phyloP scores from a whole-genome alignment of 164 flowering plant species.

The Liquidambar formosana region DNA sequence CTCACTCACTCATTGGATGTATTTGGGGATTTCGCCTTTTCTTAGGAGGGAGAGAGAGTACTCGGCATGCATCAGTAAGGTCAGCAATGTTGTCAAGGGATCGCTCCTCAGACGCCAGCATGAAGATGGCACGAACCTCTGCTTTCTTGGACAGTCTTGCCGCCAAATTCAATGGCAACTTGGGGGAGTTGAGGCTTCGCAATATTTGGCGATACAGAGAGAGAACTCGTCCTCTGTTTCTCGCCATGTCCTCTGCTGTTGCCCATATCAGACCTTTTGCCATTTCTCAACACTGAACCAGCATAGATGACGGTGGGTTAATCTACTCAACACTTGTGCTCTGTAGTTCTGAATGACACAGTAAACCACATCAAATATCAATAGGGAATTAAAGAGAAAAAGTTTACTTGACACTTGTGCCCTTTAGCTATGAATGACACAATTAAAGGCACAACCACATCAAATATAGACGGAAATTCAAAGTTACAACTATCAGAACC shows the following conservation, averaged over 20 bases:
- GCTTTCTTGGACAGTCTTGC: slow-evolving; percentile 53
- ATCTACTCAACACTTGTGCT: too few species aligned
- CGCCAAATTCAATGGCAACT: slow-evolving; percentile 46
- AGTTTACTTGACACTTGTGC: too few species aligned
- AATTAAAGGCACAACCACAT: too few species aligned
- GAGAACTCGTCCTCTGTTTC: slow-evolving; percentile 39
- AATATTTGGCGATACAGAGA: slow-evolving; percentile 49
- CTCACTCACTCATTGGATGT: neutral
- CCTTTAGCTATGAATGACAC: too few species aligned
- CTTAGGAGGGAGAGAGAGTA: slow-evolving; percentile 44
- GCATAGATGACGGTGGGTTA: too few species aligned
- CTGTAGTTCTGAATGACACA: too few species aligned
- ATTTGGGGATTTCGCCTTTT: slow-evolving; percentile 43
- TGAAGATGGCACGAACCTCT: slow-evolving; percentile 48
- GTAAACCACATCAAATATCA: too few species aligned
- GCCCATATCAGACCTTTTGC: slow-evolving; percentile 51
- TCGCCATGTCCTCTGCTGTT: slow-evolving; percentile 49
- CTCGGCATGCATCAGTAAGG: slow-evolving; percentile 49
- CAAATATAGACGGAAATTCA: too few species aligned
- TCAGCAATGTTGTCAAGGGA: slow-evolving; percentile 53
- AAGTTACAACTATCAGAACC: too few species aligned
- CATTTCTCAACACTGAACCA: slow-evolving; percentile 21
- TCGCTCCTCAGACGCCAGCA: slow-evolving; percentile 43
- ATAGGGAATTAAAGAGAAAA: too few species aligned
- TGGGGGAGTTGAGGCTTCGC: slow-evolving; percentile 48